Percentiles rank a stretch among this genome's conserved stretches.
phyloP scores from a whole-genome alignment of 73 alveolate species.

The Blepharisma japonicum region DNA sequence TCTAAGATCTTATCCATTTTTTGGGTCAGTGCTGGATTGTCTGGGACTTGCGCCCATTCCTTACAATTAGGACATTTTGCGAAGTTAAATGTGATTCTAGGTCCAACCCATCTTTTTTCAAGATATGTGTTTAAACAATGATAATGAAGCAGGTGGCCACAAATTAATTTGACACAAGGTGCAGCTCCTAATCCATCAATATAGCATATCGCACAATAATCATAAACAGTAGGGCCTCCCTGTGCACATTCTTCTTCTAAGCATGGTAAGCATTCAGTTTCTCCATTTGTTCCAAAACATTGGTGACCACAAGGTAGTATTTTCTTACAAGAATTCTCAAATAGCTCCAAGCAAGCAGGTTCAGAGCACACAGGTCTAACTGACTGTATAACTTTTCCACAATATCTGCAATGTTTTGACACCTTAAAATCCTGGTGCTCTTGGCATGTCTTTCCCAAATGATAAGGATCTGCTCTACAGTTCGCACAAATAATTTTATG shows the following conservation, averaged over 20 bases:
- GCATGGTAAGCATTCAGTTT: conserved; percentile 65
- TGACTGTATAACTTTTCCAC: conserved; percentile 50
- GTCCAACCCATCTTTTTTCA: conserved; percentile 79
- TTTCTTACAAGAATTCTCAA: conserved; percentile 60
- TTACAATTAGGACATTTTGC: conserved; percentile 76
- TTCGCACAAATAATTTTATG: conserved; percentile 65
- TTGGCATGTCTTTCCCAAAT: conserved; percentile 78
- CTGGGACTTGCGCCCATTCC: conserved; percentile 58
- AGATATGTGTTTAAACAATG: conserved; percentile 58
- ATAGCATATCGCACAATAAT: conserved; percentile 74
- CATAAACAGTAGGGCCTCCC: conserved; percentile 61
- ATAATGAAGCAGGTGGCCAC: conserved; percentile 78
- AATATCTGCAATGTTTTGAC: conserved; percentile 56
- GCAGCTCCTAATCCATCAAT: conserved; percentile 70
- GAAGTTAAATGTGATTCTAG: conserved; percentile 74
- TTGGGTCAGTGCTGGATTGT: conserved; percentile 58
- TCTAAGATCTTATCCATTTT: conserved; percentile 47
- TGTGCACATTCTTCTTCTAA: conserved; percentile 65
- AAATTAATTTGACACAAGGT: conserved; percentile 58
- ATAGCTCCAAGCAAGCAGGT: conserved; percentile 63
- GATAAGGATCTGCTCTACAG: conserved; percentile 85
- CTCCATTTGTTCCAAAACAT: conserved; percentile 72
- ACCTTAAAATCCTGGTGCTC: conserved; percentile 41
- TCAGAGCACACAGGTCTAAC: conserved; percentile 64
- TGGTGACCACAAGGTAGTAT: conserved; percentile 71